Evolutionary conservation across 2,329 filamentous ascomycete species (phyloP), one percentile per base, ranked within the genome.

Genomic region (Colletotrichum abscissum): DNA sequence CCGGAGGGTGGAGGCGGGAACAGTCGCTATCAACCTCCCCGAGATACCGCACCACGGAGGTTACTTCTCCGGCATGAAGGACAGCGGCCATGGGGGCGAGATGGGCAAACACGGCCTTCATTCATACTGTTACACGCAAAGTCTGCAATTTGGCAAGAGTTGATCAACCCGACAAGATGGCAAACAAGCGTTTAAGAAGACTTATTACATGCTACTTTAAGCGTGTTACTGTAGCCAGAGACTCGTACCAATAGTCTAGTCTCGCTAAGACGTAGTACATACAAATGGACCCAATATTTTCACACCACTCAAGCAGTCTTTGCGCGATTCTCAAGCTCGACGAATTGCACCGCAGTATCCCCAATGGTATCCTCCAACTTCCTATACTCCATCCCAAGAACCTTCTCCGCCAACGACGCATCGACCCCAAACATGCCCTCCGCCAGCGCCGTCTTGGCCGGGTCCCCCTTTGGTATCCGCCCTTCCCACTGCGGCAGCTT

Each of bases 1-100:
- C 0, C 78, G 85, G 33, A 84, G 86, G 59, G 78, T 93, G 12
- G 86, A 91, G 76, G 86, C 88, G 0, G 91, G 91, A 0, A 87
- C 82, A 12, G 88, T 92, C 1, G 92, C 89, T 86, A 87, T 92
- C 75, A 92, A 92, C 79, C 63, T 63, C 59, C 78, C 78, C 49
- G 79, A 80, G 73, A 62, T 77, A 24, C 81, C 81, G 9, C 77
- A 82, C 54, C 78, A 77, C 33, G 79, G 76, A 0, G 80, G 75
- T 7, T 82, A 76, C 65, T 80, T 82, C 65, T 75, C 76, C 26
- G 80, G 80, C 14, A 80, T 78, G 77, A 82, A 82, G 65, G 67
- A 79, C n/a, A 81, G 80, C 63, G 81, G 81, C 0, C 78, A 78
- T 35, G 78, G 79, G 8, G 81, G 81, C 14, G 81, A 82, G 76